Percentiles rank a stretch among this genome's conserved stretches.
These are phyloP conservation scores for Dioszegia aurantiaca DNA, from an alignment of 768 basidiomycete genomes.

Conservation along the genomic window DNA sequence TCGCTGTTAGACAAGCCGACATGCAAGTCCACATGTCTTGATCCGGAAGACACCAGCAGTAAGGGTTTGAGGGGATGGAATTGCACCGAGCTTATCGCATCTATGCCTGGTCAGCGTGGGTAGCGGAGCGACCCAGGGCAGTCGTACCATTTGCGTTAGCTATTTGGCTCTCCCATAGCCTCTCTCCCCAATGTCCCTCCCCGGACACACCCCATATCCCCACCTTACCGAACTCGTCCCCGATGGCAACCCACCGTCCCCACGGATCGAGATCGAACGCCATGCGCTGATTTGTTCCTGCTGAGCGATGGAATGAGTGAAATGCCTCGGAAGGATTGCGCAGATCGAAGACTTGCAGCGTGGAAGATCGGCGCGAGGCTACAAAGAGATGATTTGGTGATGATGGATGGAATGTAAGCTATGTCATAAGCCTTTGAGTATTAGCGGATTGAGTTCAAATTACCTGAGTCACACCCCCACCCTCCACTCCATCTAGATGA, in stretches of 20 bases:
- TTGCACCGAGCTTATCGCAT: slow-evolving; percentile 64
- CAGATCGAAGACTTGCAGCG: slow-evolving; percentile 75
- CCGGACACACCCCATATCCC: slow-evolving; percentile 4
- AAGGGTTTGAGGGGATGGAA: slow-evolving; percentile 67
- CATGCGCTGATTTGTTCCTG: slow-evolving; percentile 70
- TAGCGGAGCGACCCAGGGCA: too few species aligned
- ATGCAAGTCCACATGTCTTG: slow-evolving; percentile 55
- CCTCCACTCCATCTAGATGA: slow-evolving; percentile 61
- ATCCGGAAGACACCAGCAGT: slow-evolving; percentile 70
- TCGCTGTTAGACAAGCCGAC: slow-evolving; percentile 54
- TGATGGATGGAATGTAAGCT: slow-evolving; percentile 76
- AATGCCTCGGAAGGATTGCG: slow-evolving; percentile 58
- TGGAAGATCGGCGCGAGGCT: slow-evolving; percentile 66
- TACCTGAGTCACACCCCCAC: slow-evolving; percentile 53
- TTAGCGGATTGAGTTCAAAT: slow-evolving; percentile 21
- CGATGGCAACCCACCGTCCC: slow-evolving; percentile 65
- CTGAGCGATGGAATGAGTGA: slow-evolving; percentile 52
- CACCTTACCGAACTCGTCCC: slow-evolving; percentile 62
- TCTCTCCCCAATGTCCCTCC: slow-evolving; percentile 7
- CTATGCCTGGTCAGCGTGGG: background rate
- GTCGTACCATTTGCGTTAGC: background rate
- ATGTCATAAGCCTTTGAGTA: too few species aligned
- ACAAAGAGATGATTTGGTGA: slow-evolving; percentile 72
- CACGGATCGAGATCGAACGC: slow-evolving; percentile 72
- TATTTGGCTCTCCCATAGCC: background rate